Evolutionary conservation across 176 grass and related monocot species (phyloP), one percentile per base, ranked within the genome.

Genomic region (Pharus latifolius): DNA sequence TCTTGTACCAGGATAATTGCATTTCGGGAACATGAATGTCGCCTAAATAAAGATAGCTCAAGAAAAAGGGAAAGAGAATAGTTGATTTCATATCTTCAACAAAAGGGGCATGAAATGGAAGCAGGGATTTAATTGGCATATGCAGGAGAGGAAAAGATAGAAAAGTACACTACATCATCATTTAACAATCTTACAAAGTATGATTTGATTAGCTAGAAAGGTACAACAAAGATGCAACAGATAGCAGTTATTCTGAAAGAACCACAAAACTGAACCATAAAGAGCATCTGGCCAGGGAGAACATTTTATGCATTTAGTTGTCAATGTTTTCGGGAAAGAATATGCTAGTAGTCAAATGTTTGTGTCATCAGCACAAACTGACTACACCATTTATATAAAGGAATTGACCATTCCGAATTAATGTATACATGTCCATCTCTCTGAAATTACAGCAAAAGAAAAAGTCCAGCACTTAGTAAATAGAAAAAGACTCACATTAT

Each of bases 401-500:
- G 15, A 49, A 54, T 11, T 56, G 11, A 10, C 40, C 60, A 78
- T 25, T 17, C 33, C 59, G 6, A 60, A 67, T 15, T 19, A 16
- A 67, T 67, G 57, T 64, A 20, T 10, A 49, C 24, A 63, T 60
- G 50, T 7, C 4, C 54, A 29, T 74, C 33, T 49, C 31, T 51
- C 44, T 3, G 7, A 43, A 29, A 73, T 7, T 47, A 79, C 15
- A 81, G 15, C 2, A 56, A 69, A 72, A 60, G 7, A 52, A 31
- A 76, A 56, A 49, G 8, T 17, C 6, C 20, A 49, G 27, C 20
- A 52, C 50, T 30, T 62, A 27, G 12, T 40, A 42, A 43, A 53
- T 27, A 70, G 18, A 8, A 72, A 78, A 50, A 18, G 56, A 80
- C 95, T 98, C 67, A 98, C 95, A 56, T 98, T 82, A 64, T 98